Conservation (phyloP, 2,329 filamentous ascomycete genomes). For the Sarocladium kiliense region DNA sequence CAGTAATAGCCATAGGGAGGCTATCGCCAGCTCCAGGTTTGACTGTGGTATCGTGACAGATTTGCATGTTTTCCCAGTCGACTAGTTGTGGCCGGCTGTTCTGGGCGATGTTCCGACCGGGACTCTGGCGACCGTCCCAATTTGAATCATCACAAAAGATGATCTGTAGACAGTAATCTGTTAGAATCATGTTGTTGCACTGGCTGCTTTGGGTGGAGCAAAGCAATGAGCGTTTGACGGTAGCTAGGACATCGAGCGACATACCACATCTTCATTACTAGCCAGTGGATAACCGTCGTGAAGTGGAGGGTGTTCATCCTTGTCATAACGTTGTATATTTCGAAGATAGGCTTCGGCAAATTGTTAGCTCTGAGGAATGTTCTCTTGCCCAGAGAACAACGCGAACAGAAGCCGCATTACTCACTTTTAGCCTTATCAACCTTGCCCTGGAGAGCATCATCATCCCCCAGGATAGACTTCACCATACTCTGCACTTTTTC, state of each 20-base stretch:
- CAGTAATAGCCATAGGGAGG: too few species aligned
- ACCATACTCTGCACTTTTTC: constrained; percentile 1
- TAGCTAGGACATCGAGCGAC: too few species aligned
- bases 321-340: too few species aligned
- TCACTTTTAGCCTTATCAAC: neutral
- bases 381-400: too few species aligned
- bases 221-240: too few species aligned
- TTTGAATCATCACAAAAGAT: neutral
- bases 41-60: neutral
- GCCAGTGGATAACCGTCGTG: neutral
- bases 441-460: neutral
- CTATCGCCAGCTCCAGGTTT: neutral
- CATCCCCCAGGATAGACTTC: neutral
- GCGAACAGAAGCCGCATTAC: too few species aligned
- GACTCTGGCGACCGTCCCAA: neutral
- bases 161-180: too few species aligned
- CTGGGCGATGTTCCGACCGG: neutral
- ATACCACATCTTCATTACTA: neutral
- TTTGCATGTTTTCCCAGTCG: neutral
- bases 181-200: too few species aligned
- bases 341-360: too few species aligned
- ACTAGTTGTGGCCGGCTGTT: neutral
- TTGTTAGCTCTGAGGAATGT: too few species aligned
- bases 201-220: too few species aligned
- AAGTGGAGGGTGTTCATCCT: neutral